Percentiles rank a stretch among this genome's conserved stretches.
These are phyloP conservation scores for Mucor racemosus DNA, from an alignment of 371 early-diverging fungal genomes.

Conservation along the genomic window DNA sequence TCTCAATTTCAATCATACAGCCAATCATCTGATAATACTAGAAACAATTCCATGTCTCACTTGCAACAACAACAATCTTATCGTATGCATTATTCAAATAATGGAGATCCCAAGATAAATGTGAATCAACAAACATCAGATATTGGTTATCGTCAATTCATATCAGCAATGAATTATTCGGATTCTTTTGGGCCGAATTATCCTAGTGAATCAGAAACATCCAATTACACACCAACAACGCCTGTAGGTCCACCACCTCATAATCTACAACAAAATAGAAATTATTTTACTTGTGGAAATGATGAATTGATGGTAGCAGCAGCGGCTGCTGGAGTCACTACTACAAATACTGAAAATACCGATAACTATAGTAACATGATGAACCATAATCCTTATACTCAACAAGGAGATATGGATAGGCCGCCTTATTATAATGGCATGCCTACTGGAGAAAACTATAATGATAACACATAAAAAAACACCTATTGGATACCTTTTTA, in stretches of 20 bases:
- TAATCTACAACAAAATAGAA: neutral
- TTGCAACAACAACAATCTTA: conserved; percentile 4
- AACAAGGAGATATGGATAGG: neutral
- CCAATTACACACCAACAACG: neutral
- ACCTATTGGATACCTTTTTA: neutral
- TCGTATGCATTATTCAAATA: neutral
- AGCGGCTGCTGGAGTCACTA: neutral
- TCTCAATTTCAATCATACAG: neutral
- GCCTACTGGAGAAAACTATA: conserved; percentile 2
- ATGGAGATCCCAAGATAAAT: neutral
- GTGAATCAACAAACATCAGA: neutral
- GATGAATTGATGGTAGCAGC: neutral
- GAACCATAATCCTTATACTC: neutral
- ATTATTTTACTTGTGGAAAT: conserved; percentile 4
- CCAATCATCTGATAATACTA: neutral
- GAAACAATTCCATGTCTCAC: neutral
- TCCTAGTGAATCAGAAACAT: neutral
- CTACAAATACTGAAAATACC: neutral
- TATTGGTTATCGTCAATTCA: conserved; percentile 1
- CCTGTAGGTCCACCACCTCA: neutral
- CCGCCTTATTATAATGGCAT: conserved; percentile 6
- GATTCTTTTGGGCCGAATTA: conserved; percentile 17
- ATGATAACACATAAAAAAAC: neutral
- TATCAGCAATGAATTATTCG: conserved; percentile 9
- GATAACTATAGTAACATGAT: neutral